Base-by-base conservation (phyloP, 2,329 filamentous ascomycete genomes). In the Hortaea sp. region DNA sequence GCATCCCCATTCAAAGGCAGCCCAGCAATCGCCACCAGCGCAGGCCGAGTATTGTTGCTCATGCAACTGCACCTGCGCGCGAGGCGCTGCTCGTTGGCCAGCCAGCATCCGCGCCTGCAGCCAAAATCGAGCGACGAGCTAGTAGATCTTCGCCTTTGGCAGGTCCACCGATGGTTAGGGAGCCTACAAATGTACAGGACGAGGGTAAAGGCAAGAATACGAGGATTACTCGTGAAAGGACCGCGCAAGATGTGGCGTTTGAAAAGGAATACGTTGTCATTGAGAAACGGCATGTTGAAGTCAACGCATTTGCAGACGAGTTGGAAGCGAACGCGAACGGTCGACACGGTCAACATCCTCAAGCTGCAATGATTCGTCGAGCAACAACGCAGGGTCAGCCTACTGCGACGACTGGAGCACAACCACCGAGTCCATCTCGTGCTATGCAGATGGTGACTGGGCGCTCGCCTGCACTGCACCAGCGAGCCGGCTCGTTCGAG, bases 251-350 rank as follows among this genome's bases (percentile, higher is more conserved):
- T 53, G 81, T 94, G 42, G 85, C 85, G 1, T 85, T 94, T 57
- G 89, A 95, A 62, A 81, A 90, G 53, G 92, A 97, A 54, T 98
- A 97, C 58, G 90, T 98, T 13, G 75, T 97, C 28, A 87, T 98
- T 9, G 92, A 98, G 69, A 95, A 95, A 70, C 82, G 84, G 53
- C 85, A 88, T 13, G 89, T 98, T 7, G 90, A 97, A 65, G 90
- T 98, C 43, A 97, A 98, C 64, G 92, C 92, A 2, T 84, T 98
- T 59, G 92, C 92, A 20, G 92, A 98, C 65, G 90, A 97, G 66
- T 73, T 98, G 61, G 89, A 88, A 44, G 59, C 85, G 41, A 81
- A 81, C 42, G 68, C 81, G 20, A 75, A 78, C 62, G 69, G 29
- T 73, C 77, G 38, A 72, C 76, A 50, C 38, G 49, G 53, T 10